Base-by-base conservation (phyloP, 2,329 filamentous ascomycete species). In the Diaporthe aspalathi region DNA sequence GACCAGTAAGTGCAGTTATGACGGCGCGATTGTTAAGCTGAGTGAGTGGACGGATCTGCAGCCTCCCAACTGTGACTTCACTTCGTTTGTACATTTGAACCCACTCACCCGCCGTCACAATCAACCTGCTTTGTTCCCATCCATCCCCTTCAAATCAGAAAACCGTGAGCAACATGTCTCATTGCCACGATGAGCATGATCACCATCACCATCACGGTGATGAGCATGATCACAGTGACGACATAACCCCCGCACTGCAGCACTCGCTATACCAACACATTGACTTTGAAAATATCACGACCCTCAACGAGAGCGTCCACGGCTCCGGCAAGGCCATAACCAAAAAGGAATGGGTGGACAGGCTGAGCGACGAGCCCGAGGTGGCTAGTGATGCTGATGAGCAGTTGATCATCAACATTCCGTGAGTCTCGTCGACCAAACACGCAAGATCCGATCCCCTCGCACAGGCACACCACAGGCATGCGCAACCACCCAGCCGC, bases 191-290 rank as follows among this genome's bases (percentile, higher is more conserved):
- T 73, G 82, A 82, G 79, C 81, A 75, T 49, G 71, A 84, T 74
- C 83, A 85, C 75, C 87, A 89, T 75, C 86, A 85, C 71, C 85
- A 90, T 76, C 83, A 86, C 76, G 85, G 87, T 74, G 83, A 87
- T 72, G 88, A 85, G 52, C 94, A 98, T 81, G 94, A 97, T 81
- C 95, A 98, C 83, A 92, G 89, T 57, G 93, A 98, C 84, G 95
- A 98, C 84, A 90, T 97, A 77, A 95, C 93, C 1, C 96, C 96
- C 0, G 95, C 95, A 1, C 86, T 98, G 20, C 95, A 98, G 82
- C 92, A 91, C 77, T 94, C 94, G 52, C 90, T 99, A 45, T 98
- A 98, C 84, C 90, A 93, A 74, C 93, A 97, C 80, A 94, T 99
- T 81, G 90, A 95, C 80, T 98, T 98, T 83, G 92, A 94, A 82